Percentiles rank a stretch among this genome's conserved stretches.
phyloP scores from a whole-genome alignment of 495 filamentous ascomycete species.

The Aspergillus funiculosus region DNA sequence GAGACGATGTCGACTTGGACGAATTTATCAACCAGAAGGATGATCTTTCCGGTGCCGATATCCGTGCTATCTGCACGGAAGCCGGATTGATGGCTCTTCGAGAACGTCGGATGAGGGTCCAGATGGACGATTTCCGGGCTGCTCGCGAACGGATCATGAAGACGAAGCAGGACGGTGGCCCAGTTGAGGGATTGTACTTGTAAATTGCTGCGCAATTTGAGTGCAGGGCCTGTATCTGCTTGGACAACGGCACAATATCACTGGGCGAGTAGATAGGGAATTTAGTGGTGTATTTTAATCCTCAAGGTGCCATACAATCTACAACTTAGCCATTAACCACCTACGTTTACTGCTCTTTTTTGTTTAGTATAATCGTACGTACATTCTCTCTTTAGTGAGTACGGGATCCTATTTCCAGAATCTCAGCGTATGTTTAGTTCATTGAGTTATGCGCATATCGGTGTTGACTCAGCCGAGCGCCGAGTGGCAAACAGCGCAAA shows the following conservation, averaged over 20 bases:
- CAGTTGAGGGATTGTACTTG: conserved; percentile 92
- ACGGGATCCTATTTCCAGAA: too few relatives aligned
- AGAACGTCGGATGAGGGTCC: conserved; percentile 94
- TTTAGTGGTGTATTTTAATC: conserved; percentile 7
- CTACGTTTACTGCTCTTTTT: not conserved
- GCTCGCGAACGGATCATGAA: conserved; percentile 93
- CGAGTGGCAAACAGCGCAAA: conserved; percentile 43
- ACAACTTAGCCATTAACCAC: not conserved
- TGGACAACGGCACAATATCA: too few relatives aligned
- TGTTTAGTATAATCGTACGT: too few relatives aligned
- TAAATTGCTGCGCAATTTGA: conserved; percentile 50
- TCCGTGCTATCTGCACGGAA: conserved; percentile 98
- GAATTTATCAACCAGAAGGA: conserved; percentile 99
- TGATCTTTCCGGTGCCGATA: conserved; percentile 94
- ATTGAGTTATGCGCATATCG: too few relatives aligned
- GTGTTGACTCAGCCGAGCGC: not conserved
- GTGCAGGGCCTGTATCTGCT: too few relatives aligned
- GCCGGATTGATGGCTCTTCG: conserved; percentile 91
- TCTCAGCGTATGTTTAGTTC: too few relatives aligned
- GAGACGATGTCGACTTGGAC: conserved; percentile 91
- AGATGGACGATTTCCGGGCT: conserved; percentile 95
- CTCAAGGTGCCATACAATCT: too few relatives aligned
- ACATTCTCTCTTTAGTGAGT: too few relatives aligned
- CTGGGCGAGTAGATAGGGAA: conserved; percentile 17
- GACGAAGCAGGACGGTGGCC: conserved; percentile 98